Conservation (phyloP, 768 basidiomycete species). For the Suillus plorans region DNA sequence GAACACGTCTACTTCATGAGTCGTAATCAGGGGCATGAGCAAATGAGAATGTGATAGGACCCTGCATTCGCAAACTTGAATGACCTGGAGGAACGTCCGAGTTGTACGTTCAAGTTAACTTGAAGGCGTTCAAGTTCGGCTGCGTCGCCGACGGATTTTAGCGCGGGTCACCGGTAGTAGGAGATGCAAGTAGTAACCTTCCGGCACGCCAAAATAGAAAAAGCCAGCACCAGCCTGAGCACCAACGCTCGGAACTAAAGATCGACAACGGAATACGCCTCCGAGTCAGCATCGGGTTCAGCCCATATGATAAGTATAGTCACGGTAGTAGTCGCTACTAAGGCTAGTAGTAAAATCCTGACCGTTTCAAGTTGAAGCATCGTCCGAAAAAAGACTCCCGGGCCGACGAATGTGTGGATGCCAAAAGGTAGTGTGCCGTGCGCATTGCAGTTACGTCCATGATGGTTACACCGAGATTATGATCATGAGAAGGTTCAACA, state of each 20-base stretch:
- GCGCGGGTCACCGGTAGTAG: not conserved
- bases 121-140: not conserved
- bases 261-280: not conserved
- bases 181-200: not conserved
- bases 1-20: not conserved
- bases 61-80: not conserved
- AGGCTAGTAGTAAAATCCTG: not conserved
- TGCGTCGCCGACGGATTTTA: not conserved
- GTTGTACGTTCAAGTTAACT: not conserved
- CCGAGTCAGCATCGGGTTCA: not conserved
- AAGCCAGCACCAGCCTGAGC: not conserved
- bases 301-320: not conserved
- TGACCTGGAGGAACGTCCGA: not conserved
- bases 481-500: not conserved
- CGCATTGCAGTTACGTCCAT: not conserved
- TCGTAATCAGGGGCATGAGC: not conserved
- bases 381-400: not conserved
- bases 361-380: not conserved
- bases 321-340: too few relatives aligned
- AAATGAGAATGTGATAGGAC: not conserved
- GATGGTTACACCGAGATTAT: conserved; percentile 1
- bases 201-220: not conserved
- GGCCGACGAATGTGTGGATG: not conserved
- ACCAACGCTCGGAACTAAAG: not conserved
- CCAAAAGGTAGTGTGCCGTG: not conserved